Evolutionary conservation across 179 eudicot species (phyloP), one percentile per base, ranked within the genome.

Genomic region (Vitellaria paradoxa): DNA sequence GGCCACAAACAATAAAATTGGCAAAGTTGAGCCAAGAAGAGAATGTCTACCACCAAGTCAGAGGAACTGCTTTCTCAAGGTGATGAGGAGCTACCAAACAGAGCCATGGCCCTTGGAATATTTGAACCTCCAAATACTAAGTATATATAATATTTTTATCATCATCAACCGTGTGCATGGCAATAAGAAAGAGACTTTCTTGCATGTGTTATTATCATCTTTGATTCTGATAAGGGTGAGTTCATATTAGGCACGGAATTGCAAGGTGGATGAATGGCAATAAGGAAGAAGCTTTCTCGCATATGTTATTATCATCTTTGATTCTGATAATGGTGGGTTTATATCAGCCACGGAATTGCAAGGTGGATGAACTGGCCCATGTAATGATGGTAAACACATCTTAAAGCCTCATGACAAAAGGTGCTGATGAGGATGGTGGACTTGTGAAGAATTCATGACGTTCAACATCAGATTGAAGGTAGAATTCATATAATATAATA

Each of bases 281-380:
- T 53, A 47, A 68, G 12, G 55, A 47, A 26, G 72, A 21, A 6
- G 56, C 46, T 68, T 3, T 45, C 53, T 18, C 46, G 71, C 53
- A 46, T 68, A 14, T 40, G 40, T 40, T 66, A n/a, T n/a, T 66
- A 21, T 18, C 23, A 40, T 17, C 15, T 40, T 66, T 37, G 70
- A 40, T 66, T 40, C 52, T 66, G 50, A 66, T 17, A 66, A 18
- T 15, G 50, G 42, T 66, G 13, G 23, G 52, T 42, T 9, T 15
- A 42, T 17, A 66, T 40, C 3, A 42, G 46, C 50, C 24, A 6
- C 24, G 11, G 9, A 42, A 45, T 67, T 67, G 53, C 26, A 9
- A 30, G n/a, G 70, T 67, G 70, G 17, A 42, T 42, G 17, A 42
- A 66, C 70, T 66, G 70, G 69, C 69, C 69, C 12, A 15, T 37